A percentile compares a stretch with the other conserved stretches of the same genome.
Conservation (phyloP, 2,329 filamentous ascomycete genomes). For the Mariannaea elegans region DNA sequence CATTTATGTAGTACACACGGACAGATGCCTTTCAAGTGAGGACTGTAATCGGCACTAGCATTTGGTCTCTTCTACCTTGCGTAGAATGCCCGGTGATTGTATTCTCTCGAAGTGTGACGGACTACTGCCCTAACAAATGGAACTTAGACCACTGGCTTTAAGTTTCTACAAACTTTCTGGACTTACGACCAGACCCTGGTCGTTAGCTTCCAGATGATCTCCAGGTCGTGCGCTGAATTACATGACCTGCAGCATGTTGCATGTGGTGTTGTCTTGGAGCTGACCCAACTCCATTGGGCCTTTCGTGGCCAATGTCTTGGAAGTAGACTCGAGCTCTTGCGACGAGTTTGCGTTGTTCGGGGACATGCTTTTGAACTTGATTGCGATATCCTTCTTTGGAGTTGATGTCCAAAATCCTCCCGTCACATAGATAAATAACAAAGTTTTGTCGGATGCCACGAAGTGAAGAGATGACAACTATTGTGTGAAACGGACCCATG, state of each 20-base stretch:
- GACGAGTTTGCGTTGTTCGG: neutral
- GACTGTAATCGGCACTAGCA: too few species aligned
- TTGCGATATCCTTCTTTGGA: too few species aligned
- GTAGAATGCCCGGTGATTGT: too few species aligned
- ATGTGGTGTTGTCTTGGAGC: slow-evolving; percentile 9
- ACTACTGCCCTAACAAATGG: too few species aligned
- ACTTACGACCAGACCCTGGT: slow-evolving; percentile 16
- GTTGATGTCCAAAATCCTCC: too few species aligned
- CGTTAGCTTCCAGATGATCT: neutral
- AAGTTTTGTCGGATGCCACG: neutral
- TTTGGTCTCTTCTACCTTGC: too few species aligned
- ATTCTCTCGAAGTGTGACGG: too few species aligned
- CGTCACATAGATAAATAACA: too few species aligned
- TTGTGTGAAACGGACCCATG: slow-evolving; percentile 15
- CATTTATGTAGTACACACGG: too few species aligned
- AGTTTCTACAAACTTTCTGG: slow-evolving; percentile 18
- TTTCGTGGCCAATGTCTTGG: neutral
- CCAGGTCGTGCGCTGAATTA: slow-evolving; percentile 4
- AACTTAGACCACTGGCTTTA: neutral
- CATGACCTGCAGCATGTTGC: slow-evolving; percentile 4
- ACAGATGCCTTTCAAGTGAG: too few species aligned
- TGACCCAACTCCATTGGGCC: neutral
- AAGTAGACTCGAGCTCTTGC: neutral
- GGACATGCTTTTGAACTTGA: neutral
- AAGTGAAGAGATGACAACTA: slow-evolving; percentile 1